Evolutionary conservation across 306 rosid genomes (phyloP).

Genomic region (Citrullus amarus): DNA sequence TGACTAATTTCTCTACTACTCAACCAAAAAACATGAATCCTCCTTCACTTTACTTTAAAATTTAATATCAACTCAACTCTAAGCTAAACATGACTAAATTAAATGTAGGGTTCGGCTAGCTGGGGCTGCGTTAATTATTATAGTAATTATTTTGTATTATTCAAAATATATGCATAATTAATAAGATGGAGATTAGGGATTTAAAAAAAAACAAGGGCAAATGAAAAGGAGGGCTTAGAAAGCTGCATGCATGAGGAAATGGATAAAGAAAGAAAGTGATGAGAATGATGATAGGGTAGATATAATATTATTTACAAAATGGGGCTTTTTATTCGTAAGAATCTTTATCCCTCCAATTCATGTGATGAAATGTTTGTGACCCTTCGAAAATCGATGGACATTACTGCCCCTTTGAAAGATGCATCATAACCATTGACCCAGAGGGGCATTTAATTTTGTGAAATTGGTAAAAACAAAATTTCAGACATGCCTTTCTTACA

Average conservation of each 20-base stretch:
- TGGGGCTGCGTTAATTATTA: neutral
- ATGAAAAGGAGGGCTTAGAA: neutral
- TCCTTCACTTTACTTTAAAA: neutral
- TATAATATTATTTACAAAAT: neutral
- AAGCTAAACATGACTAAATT: neutral
- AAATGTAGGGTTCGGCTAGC: too few relatives aligned
- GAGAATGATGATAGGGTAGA: neutral
- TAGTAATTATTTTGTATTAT: too few relatives aligned
- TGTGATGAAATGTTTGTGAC: neutral
- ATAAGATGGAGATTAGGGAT: neutral
- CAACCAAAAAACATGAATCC: neutral
- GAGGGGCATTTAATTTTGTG: neutral
- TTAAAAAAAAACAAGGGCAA: neutral
- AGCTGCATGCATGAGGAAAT: slow-evolving; percentile 6
- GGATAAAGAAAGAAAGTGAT: slow-evolving; percentile 6
- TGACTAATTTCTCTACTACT: neutral
- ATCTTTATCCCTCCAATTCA: neutral
- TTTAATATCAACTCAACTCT: neutral
- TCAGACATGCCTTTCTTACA: neutral
- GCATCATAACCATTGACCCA: neutral
- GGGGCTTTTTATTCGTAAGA: neutral
- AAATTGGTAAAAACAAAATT: neutral
- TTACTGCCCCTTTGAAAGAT: neutral
- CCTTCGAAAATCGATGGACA: neutral
- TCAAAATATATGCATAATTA: too few relatives aligned